Base-by-base conservation (phyloP, 129 eudicot species). In the Flaveria ramosissima region DNA sequence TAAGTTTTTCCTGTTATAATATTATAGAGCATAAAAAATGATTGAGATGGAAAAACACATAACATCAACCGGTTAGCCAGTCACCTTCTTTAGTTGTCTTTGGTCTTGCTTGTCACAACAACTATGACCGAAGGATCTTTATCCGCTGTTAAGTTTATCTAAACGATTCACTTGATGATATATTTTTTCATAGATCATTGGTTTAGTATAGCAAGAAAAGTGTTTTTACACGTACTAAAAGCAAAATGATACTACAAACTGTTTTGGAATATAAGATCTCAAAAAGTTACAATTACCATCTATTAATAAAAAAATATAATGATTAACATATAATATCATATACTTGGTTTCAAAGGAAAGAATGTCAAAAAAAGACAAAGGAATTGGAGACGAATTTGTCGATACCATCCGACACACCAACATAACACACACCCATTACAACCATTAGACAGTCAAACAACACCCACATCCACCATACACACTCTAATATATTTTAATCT, bases 321-420 rank as follows among this genome's bases (percentile, higher is more conserved):
- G 2, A 11, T 9, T 45, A 11, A 45, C 7, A 43, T 43, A 43
- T 57, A 20, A 8, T 2, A n/a, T 52, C 20, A 55, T 21, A 1
- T 26, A 26, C 24, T 59, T 61, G 67, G 41, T 12, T 59, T 24
- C 7, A 46, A 17, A 32, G 20, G 3, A 1, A 52, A 50, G 43
- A 16, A 30, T 19, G 55, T 19, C 16, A 60, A 6, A 20, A 23
- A 45, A 72, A 51, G 78, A 79, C 78, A 79, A 78, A 59, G 23
- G 27, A 79, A 61, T 30, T 30, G 52, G 42, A 19, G 72, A 78
- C 64, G 74, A 69, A 72, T 23, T 73, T 72, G 61, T 74, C 75
- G 48, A 80, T 68, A 70, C 24, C 50, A 23, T 64, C 79, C 63
- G 72, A 75, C 79, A 63, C 64, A 75, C 59, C 81, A 46, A 59